Evolutionary conservation across 2,329 filamentous ascomycete species (phyloP).

Genomic region (Herpomyces periplanetae): DNA sequence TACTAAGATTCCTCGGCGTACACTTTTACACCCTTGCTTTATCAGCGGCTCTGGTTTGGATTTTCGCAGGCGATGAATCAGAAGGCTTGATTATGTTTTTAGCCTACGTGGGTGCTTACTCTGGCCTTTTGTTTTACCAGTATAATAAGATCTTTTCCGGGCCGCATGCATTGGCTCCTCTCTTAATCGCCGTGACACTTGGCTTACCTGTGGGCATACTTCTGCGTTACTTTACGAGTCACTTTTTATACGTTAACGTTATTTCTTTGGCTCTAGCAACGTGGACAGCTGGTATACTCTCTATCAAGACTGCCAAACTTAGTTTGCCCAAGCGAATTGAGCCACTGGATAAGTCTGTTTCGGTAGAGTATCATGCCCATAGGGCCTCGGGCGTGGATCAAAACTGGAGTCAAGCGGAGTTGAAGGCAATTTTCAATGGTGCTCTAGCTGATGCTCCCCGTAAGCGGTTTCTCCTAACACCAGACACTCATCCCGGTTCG

Average conservation of each 20-base stretch:
- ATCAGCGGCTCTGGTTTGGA: constrained; percentile 13
- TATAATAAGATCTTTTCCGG: constrained; percentile 15
- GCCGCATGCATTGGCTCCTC: constrained; percentile 11
- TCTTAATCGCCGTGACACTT: constrained; percentile 10
- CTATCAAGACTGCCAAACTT: constrained; percentile 12
- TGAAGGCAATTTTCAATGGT: constrained; percentile 11
- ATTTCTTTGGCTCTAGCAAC: constrained; percentile 12
- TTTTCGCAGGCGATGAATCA: constrained; percentile 9
- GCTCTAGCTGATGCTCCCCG: constrained; percentile 9
- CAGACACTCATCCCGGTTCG: constrained; percentile 9
- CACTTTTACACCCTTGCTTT: constrained; percentile 14
- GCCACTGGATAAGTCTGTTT: constrained; percentile 7
- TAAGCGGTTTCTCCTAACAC: constrained; percentile 9
- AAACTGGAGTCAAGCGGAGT: constrained; percentile 12
- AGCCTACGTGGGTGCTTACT: constrained; percentile 12
- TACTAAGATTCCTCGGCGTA: constrained; percentile 12
- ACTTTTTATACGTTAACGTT: constrained; percentile 11
- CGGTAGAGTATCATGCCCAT: constrained; percentile 10
- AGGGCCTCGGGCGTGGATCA: constrained; percentile 9
- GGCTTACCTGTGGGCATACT: constrained; percentile 12
- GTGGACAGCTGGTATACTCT: constrained; percentile 13
- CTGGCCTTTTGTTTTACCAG: constrained; percentile 14
- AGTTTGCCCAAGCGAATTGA: constrained; percentile 10
- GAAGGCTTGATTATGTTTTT: constrained; percentile 13
- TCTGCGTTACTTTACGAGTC: constrained; percentile 8